Evolutionary conservation across 2,329 filamentous ascomycete genomes (phyloP).

Genomic region (Aspergillus costaricaensis): DNA sequence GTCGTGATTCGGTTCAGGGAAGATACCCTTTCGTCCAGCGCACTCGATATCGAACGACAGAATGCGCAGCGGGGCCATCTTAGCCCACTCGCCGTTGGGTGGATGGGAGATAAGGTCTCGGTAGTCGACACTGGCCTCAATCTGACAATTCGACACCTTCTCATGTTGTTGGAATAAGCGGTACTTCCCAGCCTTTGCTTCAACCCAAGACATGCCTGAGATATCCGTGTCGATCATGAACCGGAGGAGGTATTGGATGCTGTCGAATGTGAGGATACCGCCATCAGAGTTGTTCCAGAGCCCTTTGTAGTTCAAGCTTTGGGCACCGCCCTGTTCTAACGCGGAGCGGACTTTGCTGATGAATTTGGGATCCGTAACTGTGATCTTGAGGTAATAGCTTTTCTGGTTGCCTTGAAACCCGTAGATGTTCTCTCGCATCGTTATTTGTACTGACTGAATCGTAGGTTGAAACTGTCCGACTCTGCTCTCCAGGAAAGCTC

Average conservation of each 20-base stretch:
- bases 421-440: constrained; percentile 86
- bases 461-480: constrained; percentile 71
- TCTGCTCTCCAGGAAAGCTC: constrained; percentile 75
- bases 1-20: constrained; percentile 87
- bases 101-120: constrained; percentile 81
- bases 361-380: constrained; percentile 83
- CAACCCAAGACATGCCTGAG: constrained; percentile 96
- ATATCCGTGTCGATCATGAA: constrained; percentile 99
- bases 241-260: constrained; percentile 87
- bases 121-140: constrained; percentile 86
- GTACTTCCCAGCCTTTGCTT: constrained; percentile 75
- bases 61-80: constrained; percentile 91
- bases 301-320: constrained; percentile 80
- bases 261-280: constrained; percentile 89
- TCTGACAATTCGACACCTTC: constrained; percentile 90
- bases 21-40: constrained; percentile 94
- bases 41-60: constrained; percentile 99
- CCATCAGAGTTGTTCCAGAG: constrained; percentile 74
- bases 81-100: constrained; percentile 91
- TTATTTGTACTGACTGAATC: constrained; percentile 79
- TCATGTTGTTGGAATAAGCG: constrained; percentile 65
- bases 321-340: constrained; percentile 66
- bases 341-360: constrained; percentile 73
- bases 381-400: constrained; percentile 90
- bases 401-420: constrained; percentile 92